phyloP scores from a whole-genome alignment of 2,329 filamentous ascomycete species.

The Cladophialophora psammophila region DNA sequence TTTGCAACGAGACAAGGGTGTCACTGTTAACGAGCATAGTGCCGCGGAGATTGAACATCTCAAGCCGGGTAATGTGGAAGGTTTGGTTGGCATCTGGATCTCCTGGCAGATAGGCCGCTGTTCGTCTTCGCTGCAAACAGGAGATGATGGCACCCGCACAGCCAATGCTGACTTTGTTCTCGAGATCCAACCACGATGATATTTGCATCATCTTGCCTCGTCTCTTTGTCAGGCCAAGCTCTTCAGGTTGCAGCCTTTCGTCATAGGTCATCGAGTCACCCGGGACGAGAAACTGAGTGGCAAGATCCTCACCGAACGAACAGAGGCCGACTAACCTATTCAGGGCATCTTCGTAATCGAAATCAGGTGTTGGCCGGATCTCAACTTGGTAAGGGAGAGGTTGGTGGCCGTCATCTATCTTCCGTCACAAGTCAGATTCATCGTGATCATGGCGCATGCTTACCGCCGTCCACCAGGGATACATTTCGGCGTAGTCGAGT shows the following conservation, averaged over 20 bases:
- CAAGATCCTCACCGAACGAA: slow-evolving; percentile 50
- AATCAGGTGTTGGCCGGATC: slow-evolving; percentile 74
- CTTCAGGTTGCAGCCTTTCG: slow-evolving; percentile 48
- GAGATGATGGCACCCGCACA: slow-evolving; percentile 88
- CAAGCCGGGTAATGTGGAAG: slow-evolving; percentile 69
- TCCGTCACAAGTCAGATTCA: slow-evolving; percentile 9
- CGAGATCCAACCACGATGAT: slow-evolving; percentile 74
- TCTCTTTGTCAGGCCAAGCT: slow-evolving; percentile 59
- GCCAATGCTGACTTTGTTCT: slow-evolving; percentile 76
- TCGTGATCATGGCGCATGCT: slow-evolving; percentile 19
- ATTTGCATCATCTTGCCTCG: slow-evolving; percentile 73
- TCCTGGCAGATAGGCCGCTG: slow-evolving; percentile 68
- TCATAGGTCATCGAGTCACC: slow-evolving; percentile 60
- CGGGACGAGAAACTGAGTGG: slow-evolving; percentile 67
- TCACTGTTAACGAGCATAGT: slow-evolving; percentile 81
- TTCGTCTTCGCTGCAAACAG: slow-evolving; percentile 74
- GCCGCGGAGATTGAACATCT: slow-evolving; percentile 75
- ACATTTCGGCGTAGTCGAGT: slow-evolving; percentile 49
- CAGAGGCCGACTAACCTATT: slow-evolving; percentile 69
- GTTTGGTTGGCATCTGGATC: slow-evolving; percentile 61
- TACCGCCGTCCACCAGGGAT: slow-evolving; percentile 45
- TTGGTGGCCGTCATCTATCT: slow-evolving; percentile 26
- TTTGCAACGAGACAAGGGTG: slow-evolving; percentile 81
- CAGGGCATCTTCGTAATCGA: slow-evolving; percentile 71
- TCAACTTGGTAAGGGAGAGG: slow-evolving; percentile 69